Evolutionary conservation across 2,329 filamentous ascomycete species (phyloP), one percentile per base, ranked within the genome.

Genomic region (Fusarium sp.): DNA sequence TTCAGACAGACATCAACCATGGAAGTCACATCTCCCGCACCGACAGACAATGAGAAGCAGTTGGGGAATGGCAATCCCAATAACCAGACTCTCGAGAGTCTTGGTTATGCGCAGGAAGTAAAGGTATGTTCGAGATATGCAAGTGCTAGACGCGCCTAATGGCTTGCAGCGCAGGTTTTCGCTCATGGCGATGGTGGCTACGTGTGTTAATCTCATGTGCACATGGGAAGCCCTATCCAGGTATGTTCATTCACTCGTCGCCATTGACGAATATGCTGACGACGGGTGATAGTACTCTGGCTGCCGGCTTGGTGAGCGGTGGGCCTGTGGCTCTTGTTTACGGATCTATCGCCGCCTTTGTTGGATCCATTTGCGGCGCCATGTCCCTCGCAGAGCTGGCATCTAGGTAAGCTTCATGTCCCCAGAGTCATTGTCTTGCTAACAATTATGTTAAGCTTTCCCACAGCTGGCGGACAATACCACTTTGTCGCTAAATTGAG

Each of bases 211-310:
- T 6, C 22, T 70, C 12, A 73, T 73, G 70, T 59, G 69, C 2
- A 72, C 70, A 18, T 73, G 70, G 70, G 70, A 73, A 55, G 70
- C 71, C 10, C 8, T 73, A 5, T 73, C 63, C 32, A 73, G 68
- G 70, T 70, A 43, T 8, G 43, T 7, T 16, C 3, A 9, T 16
- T 16, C 5, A 3, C 16, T 18, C 4, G 1, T 22, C 5, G 1
- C 27, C 8, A 4, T 18, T 15, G 18, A 4, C 14, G 12, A 10
- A 14, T 20, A 24, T 22, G 3, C 20, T 34, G 40, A 65, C 15
- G 3, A 27, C 9, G 9, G 25, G 1, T 2, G 4, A 14, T 14
- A 72, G 71, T 30, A 67, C 70, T 27, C 59, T 73, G 6, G 65
- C 61, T n/a, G 44, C 70, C 1, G 70, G 71, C 1, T 25, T 73